Conservation (phyloP, 2,329 filamentous ascomycete genomes). For the Diaporthe batatas region DNA sequence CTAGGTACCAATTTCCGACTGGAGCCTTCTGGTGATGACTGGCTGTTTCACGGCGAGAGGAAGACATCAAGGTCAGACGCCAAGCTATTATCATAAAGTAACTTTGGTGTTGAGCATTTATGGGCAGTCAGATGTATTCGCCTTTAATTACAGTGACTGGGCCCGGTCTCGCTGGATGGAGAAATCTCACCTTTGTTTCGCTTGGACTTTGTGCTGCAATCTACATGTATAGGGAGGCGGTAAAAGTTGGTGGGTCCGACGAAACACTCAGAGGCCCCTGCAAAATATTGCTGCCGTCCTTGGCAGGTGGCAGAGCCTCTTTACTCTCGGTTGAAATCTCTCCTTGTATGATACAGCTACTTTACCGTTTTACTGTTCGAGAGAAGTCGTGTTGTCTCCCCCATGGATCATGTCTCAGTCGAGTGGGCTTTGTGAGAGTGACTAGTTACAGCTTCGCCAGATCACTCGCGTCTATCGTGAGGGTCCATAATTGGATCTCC, state of each 20-base stretch:
- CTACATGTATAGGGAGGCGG: background rate
- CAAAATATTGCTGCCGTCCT: background rate
- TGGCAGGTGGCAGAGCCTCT: background rate
- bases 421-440: fast-evolving
- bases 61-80: background rate
- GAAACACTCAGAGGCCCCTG: background rate
- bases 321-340: background rate
- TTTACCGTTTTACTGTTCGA: background rate
- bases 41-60: background rate
- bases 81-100: background rate
- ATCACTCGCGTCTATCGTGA: background rate
- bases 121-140: background rate
- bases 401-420: background rate
- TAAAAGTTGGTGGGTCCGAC: background rate
- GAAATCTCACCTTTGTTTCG: background rate
- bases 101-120: background rate
- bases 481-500: background rate
- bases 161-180: background rate
- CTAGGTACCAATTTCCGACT: background rate
- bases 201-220: background rate
- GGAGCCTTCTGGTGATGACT: background rate
- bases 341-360: background rate
- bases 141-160: background rate
- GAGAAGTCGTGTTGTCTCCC: background rate
- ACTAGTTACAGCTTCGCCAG: background rate